Evolutionary conservation across 2,329 filamentous ascomycete species (phyloP).

Genomic region (Talaromyces funiculosus): DNA sequence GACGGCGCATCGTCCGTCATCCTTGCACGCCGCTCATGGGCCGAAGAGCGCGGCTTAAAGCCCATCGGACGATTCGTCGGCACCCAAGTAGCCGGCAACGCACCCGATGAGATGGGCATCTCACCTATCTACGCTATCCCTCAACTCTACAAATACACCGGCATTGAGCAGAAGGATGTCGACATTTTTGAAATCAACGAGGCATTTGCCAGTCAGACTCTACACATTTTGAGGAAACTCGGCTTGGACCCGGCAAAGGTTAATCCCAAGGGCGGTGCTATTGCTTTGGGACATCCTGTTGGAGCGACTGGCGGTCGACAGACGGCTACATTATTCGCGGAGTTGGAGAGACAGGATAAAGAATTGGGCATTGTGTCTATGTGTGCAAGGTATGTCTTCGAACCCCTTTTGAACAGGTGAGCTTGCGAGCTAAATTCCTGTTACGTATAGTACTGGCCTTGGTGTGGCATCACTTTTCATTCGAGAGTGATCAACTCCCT

Average conservation of each 20-base stretch:
- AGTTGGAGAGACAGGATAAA: constrained; percentile 72
- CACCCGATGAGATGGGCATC: constrained; percentile 92
- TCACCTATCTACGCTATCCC: constrained; percentile 51
- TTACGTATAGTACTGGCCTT: constrained; percentile 2
- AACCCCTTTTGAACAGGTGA: not conserved
- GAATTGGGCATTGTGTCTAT: constrained; percentile 85
- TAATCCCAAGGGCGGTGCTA: constrained; percentile 87
- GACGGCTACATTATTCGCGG: constrained; percentile 84
- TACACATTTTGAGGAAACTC: constrained; percentile 72
- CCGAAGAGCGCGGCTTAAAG: constrained; percentile 72
- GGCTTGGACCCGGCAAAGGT: constrained; percentile 59
- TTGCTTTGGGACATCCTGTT: constrained; percentile 80
- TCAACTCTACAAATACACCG: constrained; percentile 73
- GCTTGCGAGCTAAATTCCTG: not conserved
- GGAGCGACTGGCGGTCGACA: constrained; percentile 79
- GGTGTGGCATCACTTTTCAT: constrained; percentile 10
- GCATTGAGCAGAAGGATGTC: constrained; percentile 69
- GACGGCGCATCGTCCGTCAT: constrained; percentile 67
- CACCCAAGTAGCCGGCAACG: constrained; percentile 77
- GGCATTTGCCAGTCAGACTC: constrained; percentile 91
- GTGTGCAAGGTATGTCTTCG: constrained; percentile 52
- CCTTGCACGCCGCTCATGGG: constrained; percentile 85
- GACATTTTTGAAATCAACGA: constrained; percentile 92
- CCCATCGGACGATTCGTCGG: constrained; percentile 88
- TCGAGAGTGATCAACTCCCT: not conserved